A percentile compares a stretch with the other conserved stretches of the same genome.
Evolutionary conservation across 2,329 filamentous ascomycete genomes (phyloP).

Genomic region (Trichophyton rubrum): DNA sequence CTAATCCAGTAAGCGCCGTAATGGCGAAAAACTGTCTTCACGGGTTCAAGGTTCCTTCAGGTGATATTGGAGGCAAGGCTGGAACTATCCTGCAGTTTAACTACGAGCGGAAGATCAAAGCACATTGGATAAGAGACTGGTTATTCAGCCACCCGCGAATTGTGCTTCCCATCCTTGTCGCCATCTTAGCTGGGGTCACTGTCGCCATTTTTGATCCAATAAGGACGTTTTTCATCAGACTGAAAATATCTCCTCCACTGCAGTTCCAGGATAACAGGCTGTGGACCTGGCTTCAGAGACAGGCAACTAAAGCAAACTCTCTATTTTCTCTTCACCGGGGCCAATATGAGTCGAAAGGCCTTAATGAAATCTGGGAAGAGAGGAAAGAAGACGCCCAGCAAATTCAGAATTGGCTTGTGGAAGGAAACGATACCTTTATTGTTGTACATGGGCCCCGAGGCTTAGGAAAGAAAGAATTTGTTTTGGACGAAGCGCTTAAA

Average conservation of each 20-base stretch:
- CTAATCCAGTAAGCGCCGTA: slow-evolving; percentile 59
- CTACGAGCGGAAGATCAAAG: slow-evolving; percentile 67
- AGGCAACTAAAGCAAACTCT: slow-evolving; percentile 37
- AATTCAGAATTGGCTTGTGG: slow-evolving; percentile 72
- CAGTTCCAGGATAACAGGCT: slow-evolving; percentile 59
- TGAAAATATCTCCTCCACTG: slow-evolving; percentile 68
- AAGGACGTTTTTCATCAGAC: slow-evolving; percentile 80
- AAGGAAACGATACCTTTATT: slow-evolving; percentile 82
- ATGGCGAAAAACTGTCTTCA: slow-evolving; percentile 91
- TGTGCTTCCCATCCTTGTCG: slow-evolving; percentile 70
- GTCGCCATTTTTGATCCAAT: slow-evolving; percentile 91
- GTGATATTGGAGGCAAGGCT: slow-evolving; percentile 57
- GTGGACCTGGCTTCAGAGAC: slow-evolving; percentile 69
- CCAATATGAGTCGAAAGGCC: slow-evolving; percentile 49
- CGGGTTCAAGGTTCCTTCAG: slow-evolving; percentile 58
- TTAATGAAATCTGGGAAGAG: slow-evolving; percentile 78
- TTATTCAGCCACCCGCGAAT: slow-evolving; percentile 73
- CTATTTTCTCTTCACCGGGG: slow-evolving; percentile 31
- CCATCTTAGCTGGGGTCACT: slow-evolving; percentile 67
- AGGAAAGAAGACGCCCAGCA: slow-evolving; percentile 69
- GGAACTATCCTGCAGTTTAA: slow-evolving; percentile 70
- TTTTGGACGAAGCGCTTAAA: slow-evolving; percentile 71
- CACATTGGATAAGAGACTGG: slow-evolving; percentile 77
- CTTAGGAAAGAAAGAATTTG: slow-evolving; percentile 78
- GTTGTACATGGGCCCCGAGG: slow-evolving; percentile 86